These are phyloP conservation scores for Yarrowia hollandica DNA, from an alignment of 805 yeast species.

Conservation along the genomic window DNA sequence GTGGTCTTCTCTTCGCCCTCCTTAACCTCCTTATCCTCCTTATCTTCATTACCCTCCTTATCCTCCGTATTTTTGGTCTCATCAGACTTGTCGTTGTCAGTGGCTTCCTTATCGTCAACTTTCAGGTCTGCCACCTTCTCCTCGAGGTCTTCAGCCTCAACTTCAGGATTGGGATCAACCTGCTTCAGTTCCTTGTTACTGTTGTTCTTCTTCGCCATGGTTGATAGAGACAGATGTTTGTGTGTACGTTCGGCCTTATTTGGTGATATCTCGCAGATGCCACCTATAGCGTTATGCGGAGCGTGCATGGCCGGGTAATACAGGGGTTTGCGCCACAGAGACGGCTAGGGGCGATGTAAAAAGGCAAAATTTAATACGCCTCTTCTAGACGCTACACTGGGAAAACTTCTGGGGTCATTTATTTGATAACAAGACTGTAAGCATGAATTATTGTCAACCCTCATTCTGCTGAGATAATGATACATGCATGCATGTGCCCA, in stretches of 20 bases:
- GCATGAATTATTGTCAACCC: background rate
- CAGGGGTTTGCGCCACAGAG: background rate
- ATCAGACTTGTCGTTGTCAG: too few species aligned
- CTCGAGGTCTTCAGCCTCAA: conserved; percentile 1
- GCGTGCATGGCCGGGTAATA: conserved; percentile 26
- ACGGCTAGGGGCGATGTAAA: background rate
- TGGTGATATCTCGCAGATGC: conserved; percentile 23
- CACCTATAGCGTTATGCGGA: conserved; percentile 27
- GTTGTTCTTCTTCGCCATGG: conserved; percentile 23
- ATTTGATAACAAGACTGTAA: too few species aligned
- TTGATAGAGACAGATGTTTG: background rate
- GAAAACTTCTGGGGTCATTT: too few species aligned
- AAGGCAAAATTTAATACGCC: background rate
- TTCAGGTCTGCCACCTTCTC: conserved; percentile 6
- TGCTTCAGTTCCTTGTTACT: conserved; percentile 14
- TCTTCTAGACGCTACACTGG: too few species aligned
- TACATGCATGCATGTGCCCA: conserved; percentile 17
- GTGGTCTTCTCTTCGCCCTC: background rate
- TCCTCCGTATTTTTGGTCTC: conserved; percentile 7
- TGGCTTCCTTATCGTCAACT: conserved; percentile 26
- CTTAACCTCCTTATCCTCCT: conserved; percentile 27
- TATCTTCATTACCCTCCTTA: background rate
- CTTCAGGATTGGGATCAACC: conserved; percentile 16
- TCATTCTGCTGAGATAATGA: conserved; percentile 5
- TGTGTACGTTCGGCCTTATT: conserved; percentile 15